phyloP scores from a whole-genome alignment of 257 asterid genomes.

The Nicotiana tomentosiformis region DNA sequence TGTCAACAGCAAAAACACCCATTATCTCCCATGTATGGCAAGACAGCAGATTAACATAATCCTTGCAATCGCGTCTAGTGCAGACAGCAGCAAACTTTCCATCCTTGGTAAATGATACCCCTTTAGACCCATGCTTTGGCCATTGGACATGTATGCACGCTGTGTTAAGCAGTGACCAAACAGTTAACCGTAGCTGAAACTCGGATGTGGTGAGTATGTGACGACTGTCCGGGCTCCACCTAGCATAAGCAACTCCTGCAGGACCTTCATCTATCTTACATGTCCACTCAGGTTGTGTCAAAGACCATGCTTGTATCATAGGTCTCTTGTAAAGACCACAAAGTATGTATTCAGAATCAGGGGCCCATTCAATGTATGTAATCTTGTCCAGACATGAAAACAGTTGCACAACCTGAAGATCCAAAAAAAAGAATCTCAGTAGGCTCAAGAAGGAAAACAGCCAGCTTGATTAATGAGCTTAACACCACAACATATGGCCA shows the following conservation, averaged over 20 bases:
- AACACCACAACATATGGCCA: background rate
- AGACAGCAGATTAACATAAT: slow-evolving; percentile 86
- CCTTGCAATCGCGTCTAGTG: slow-evolving; percentile 98
- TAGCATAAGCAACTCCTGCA: slow-evolving; percentile 90
- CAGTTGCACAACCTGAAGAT: slow-evolving; percentile 72
- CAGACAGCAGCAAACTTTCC: slow-evolving; percentile 96
- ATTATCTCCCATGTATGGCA: slow-evolving; percentile 89
- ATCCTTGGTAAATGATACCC: slow-evolving; percentile 92
- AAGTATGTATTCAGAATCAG: slow-evolving; percentile 87
- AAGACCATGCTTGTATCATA: slow-evolving; percentile 97
- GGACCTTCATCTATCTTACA: slow-evolving; percentile 97
- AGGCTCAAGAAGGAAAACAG: background rate
- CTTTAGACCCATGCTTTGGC: slow-evolving; percentile 96
- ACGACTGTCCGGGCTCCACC: slow-evolving; percentile 99
- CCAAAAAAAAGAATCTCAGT: background rate
- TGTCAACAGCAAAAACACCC: slow-evolving; percentile 95
- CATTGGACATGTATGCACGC: slow-evolving; percentile 94
- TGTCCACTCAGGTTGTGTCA: slow-evolving; percentile 98
- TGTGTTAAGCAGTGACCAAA: slow-evolving; percentile 89
- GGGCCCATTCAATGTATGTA: slow-evolving; percentile 93
- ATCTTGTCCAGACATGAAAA: slow-evolving; percentile 95
- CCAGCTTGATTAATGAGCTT: background rate
- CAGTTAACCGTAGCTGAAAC: slow-evolving; percentile 84
- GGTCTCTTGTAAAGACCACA: slow-evolving; percentile 92
- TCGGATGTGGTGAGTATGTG: slow-evolving; percentile 98